Percentiles rank a stretch among this genome's conserved stretches.
These are phyloP conservation scores for Paspalum notatum DNA, from an alignment of 176 grass and related monocot species.

Conservation along the genomic window DNA sequence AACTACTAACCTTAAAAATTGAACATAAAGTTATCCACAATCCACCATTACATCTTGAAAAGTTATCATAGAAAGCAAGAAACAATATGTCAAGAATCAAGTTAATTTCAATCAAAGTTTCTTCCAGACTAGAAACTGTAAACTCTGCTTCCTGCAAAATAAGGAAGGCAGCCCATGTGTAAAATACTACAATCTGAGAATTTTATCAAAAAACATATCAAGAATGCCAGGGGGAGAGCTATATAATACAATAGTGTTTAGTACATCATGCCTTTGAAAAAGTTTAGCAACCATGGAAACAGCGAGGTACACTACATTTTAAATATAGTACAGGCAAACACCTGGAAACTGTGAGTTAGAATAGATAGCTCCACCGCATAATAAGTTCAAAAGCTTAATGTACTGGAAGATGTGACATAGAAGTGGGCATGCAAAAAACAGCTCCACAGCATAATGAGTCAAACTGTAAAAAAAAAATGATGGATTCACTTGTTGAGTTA, in stretches of 20 bases:
- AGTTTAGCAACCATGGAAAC: neutral
- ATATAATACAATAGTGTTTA: neutral
- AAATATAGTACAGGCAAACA: neutral
- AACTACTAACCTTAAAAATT: conserved; percentile 69
- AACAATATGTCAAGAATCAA: conserved; percentile 88
- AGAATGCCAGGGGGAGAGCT: neutral
- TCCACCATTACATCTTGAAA: conserved; percentile 61
- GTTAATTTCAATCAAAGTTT: conserved; percentile 89
- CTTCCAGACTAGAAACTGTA: conserved; percentile 79
- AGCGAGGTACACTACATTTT: neutral
- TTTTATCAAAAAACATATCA: conserved; percentile 3
- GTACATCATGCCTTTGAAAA: neutral
- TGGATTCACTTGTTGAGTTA: neutral
- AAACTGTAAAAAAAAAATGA: neutral
- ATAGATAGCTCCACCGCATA: neutral
- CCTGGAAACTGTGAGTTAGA: neutral
- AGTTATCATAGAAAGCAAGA: conserved; percentile 83
- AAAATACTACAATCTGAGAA: neutral
- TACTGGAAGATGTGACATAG: too few relatives aligned
- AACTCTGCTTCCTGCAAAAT: conserved; percentile 70
- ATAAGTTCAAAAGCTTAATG: conserved; percentile 9
- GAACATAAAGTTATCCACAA: conserved; percentile 79
- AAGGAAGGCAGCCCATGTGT: conserved; percentile 25
- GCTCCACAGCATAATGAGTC: neutral
- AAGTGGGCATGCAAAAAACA: neutral